Evolutionary conservation across 768 basidiomycete species (phyloP).

Genomic region (Tulasnella sp.): DNA sequence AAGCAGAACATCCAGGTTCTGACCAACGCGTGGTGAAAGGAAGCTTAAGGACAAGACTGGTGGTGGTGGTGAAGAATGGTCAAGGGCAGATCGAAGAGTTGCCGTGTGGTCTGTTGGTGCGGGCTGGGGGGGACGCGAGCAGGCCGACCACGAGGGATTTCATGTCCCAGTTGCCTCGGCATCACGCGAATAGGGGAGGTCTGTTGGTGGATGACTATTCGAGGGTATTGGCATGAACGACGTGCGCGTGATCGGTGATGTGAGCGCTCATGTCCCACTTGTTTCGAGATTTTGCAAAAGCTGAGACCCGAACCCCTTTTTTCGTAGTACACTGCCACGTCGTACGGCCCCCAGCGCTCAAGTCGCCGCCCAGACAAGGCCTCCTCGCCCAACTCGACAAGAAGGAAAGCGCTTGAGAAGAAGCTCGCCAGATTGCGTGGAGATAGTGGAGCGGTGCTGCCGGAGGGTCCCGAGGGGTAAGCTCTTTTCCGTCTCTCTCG

Average conservation of each 20-base stretch:
- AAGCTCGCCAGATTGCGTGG: constrained; percentile 40
- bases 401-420: constrained; percentile 57
- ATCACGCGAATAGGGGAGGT: constrained; percentile 83
- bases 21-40: no score
- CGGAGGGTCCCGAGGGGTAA: constrained; percentile 38
- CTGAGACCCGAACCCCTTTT: no score
- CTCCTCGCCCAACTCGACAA: constrained; percentile 72
- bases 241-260: constrained; percentile 87
- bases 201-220: constrained; percentile 80
- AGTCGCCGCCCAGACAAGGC: constrained; percentile 90
- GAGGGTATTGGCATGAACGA: constrained; percentile 68
- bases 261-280: background rate
- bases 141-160: constrained; percentile 53
- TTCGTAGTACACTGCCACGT: constrained; percentile 69
- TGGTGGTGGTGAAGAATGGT: no score
- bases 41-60: no score
- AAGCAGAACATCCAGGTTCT: no score
- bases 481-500: no score
- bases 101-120: no score
- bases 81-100: no score
- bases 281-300: no score
- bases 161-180: constrained; percentile 66
- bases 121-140: constrained; percentile 42
- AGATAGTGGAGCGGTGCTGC: constrained; percentile 8
- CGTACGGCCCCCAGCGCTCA: constrained; percentile 97